Conservation (phyloP, 2,329 filamentous ascomycete species). For the Lasiodiplodia citricola region DNA sequence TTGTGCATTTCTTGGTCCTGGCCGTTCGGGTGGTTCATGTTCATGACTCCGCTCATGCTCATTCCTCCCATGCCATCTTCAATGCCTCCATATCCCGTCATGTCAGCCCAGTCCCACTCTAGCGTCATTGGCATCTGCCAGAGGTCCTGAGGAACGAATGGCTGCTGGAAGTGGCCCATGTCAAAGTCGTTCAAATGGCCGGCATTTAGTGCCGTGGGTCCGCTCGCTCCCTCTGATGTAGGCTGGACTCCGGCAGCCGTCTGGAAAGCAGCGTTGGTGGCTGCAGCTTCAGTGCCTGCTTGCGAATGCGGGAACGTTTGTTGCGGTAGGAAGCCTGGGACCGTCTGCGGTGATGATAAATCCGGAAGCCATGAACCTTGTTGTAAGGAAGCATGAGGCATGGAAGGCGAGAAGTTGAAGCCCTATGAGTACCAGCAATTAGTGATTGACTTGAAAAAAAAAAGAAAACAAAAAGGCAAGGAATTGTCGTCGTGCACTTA, state of each 20-base stretch:
- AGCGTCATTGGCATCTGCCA: slow-evolving; percentile 97
- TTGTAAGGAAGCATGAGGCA: slow-evolving; percentile 45
- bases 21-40: not conserved
- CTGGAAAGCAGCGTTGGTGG: not conserved
- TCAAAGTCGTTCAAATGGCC: slow-evolving; percentile 13
- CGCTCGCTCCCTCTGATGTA: slow-evolving; percentile 5
- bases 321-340: slow-evolving; percentile 15
- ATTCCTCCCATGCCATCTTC: slow-evolving; percentile 35
- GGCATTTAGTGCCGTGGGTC: slow-evolving; percentile 15
- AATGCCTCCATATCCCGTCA: slow-evolving; percentile 44
- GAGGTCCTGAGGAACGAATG: slow-evolving; percentile 88
- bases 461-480: not conserved
- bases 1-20: not conserved
- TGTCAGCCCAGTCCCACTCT: slow-evolving; percentile 80
- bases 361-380: slow-evolving; percentile 25
- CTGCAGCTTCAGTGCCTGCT: not conserved
- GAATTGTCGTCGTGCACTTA: not conserved
- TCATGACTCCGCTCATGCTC: slow-evolving; percentile 26
- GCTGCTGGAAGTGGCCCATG: slow-evolving; percentile 69
- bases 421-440: slow-evolving; percentile 29
- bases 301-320: slow-evolving; percentile 17
- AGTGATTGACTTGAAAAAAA: not conserved
- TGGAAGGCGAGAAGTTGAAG: slow-evolving; percentile 48
- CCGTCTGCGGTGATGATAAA: slow-evolving; percentile 10
- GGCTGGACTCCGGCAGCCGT: not conserved